phyloP scores from a whole-genome alignment of 148 eudicot genomes.

The Arctostaphylos glauca region DNA sequence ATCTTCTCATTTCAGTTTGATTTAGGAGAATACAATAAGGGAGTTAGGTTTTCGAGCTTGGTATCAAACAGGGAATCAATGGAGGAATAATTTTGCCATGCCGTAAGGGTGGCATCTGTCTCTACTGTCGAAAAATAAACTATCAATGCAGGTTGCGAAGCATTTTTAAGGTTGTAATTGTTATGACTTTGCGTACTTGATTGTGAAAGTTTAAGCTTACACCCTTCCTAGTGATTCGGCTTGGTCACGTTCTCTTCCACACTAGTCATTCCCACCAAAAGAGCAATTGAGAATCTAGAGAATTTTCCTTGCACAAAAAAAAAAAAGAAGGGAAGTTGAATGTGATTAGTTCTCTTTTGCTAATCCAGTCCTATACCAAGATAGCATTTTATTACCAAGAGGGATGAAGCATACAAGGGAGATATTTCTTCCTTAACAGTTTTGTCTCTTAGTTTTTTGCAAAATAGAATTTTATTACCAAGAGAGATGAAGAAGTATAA shows the following conservation, averaged over 20 bases:
- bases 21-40: not conserved
- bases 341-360: not conserved
- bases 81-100: conserved; percentile 14
- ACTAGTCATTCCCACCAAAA: too few relatives aligned
- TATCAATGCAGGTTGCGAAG: not conserved
- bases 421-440: not conserved
- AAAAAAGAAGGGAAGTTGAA: too few relatives aligned
- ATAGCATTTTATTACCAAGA: not conserved
- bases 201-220: not conserved
- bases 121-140: conserved; percentile 5
- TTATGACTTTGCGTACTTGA: not conserved
- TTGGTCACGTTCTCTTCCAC: too few relatives aligned
- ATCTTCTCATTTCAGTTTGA: conserved; percentile 6
- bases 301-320: too few relatives aligned
- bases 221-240: too few relatives aligned
- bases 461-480: not conserved
- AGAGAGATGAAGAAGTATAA: not conserved
- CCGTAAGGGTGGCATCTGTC: conserved; percentile 9
- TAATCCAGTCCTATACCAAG: not conserved
- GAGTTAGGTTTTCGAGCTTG: not conserved
- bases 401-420: not conserved
- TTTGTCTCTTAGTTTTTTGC: not conserved
- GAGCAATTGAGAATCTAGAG: too few relatives aligned
- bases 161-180: not conserved
- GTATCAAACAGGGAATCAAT: conserved; percentile 6